Conservation (phyloP, 345 rosid genomes). For the Orychophragmus violaceus region DNA sequence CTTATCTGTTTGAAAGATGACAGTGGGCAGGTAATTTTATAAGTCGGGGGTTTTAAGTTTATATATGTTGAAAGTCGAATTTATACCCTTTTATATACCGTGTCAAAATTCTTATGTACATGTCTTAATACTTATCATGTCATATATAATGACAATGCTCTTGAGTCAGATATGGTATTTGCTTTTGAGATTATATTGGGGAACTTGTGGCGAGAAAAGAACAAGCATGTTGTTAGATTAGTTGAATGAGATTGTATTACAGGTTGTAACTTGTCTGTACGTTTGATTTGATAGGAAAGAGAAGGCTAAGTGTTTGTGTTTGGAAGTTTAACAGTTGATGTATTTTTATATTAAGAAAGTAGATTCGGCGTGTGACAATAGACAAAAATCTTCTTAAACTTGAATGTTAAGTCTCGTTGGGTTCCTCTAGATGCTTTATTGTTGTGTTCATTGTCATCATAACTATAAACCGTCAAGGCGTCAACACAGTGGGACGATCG, state of each 20-base stretch:
- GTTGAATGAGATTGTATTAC: neutral
- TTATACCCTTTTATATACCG: slow-evolving; percentile 30
- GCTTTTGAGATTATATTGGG: neutral
- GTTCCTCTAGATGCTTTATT: neutral
- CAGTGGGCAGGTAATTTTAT: slow-evolving; percentile 23
- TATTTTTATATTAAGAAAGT: neutral
- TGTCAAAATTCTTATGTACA: slow-evolving; percentile 52
- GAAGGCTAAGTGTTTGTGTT: no score
- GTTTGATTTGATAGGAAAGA: neutral
- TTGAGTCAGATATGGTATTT: slow-evolving; percentile 7
- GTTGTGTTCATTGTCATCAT: neutral
- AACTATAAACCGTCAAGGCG: no score
- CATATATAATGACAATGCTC: slow-evolving; percentile 19
- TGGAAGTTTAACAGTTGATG: no score
- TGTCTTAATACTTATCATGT: slow-evolving; percentile 29
- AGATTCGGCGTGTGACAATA: neutral
- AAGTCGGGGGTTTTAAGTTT: slow-evolving; percentile 24
- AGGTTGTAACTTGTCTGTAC: neutral
- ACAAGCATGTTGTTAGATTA: slow-evolving; percentile 2
- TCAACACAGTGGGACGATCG: no score
- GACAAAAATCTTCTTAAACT: neutral
- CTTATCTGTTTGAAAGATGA: slow-evolving; percentile 15
- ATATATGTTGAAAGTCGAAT: slow-evolving; percentile 18
- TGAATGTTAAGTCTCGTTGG: neutral
- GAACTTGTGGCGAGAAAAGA: neutral